Percentiles rank a stretch among this genome's conserved stretches.
Evolutionary conservation across 345 rosid genomes (phyloP).

Genomic region (Nephelium lappaceum): DNA sequence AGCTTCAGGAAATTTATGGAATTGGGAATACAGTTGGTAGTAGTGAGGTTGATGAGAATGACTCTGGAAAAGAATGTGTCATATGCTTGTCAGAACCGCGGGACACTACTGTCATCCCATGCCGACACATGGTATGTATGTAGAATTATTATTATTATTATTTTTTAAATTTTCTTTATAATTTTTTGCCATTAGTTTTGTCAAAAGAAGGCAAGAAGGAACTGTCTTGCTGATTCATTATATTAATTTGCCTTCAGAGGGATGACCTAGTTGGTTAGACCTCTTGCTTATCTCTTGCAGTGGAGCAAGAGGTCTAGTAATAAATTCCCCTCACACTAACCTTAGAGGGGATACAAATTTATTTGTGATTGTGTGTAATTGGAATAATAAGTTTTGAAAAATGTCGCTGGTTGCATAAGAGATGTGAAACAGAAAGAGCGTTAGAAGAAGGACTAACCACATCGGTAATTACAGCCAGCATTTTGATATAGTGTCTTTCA

Average conservation of each 20-base stretch:
- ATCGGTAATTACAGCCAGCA: not conserved
- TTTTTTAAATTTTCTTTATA: not conserved
- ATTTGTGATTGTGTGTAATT: not conserved
- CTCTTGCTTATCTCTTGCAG: not conserved
- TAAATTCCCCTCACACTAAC: not conserved
- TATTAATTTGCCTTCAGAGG: not conserved
- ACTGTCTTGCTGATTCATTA: not conserved
- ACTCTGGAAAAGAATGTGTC: conserved; percentile 59
- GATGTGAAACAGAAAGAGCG: not conserved
- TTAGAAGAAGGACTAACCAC: not conserved
- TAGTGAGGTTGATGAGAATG: conserved; percentile 45
- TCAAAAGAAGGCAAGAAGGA: not conserved
- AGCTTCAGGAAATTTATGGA: conserved; percentile 61
- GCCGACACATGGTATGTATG: conserved; percentile 59
- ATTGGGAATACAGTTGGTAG: conserved; percentile 46
- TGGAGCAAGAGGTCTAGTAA: not conserved
- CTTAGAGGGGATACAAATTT: not conserved
- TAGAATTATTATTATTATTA: too few relatives aligned
- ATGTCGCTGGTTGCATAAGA: not conserved
- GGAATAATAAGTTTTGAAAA: not conserved
- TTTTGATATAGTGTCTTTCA: not conserved
- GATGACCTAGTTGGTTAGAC: not conserved
- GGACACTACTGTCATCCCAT: conserved; percentile 55
- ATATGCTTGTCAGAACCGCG: conserved; percentile 61
- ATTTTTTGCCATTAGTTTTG: not conserved